Evolutionary conservation across 495 filamentous ascomycete species (phyloP), one percentile per base, ranked within the genome.

Genomic region (Pseudevernia furfuracea): DNA sequence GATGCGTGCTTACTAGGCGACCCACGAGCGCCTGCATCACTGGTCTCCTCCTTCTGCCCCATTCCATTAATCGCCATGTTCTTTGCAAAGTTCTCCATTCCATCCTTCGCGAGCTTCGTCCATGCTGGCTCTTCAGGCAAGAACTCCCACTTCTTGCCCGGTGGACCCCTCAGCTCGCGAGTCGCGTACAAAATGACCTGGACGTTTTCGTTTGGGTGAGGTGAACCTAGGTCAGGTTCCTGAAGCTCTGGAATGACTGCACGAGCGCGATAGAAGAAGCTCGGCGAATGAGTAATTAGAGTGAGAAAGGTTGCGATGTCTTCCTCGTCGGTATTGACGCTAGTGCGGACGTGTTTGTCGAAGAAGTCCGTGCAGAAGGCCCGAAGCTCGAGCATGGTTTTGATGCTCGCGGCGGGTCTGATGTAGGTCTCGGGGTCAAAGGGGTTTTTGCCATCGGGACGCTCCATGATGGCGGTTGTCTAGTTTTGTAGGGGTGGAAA

Each of bases 241-340:
- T 63, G 61, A 41, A 63, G 48, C 61, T 63, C 61, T 57, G 61
- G 61, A 23, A 63, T 63, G 38, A 63, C 61, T 15, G 49, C 49
- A 15, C 61, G 46, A 56, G 61, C 61, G 37, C 61, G 61, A 44
- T 15, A 23, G 25, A 63, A 63, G 25, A 57, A 56, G n/a, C 25
- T 23, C 3, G n/a, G 19, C 9, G 61, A 53, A 11, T 30, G 19
- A 3, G 38, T 63, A 14, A 63, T 57, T 0, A 63, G 38, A 3
- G 39, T n/a, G 23, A 63, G 38, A 32, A 63, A 63, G 10, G 21
- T 14, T 30, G 38, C 32, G 25, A 56, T 57, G 3, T 14, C n/a
- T 14, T 23, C 17, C n/a, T 63, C 38, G 4, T 41, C 21, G 19
- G 21, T 19, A 1, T 34, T 15, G 11, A 12, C 55, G 61, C 32